phyloP scores from a whole-genome alignment of 1,284 basidiomycete genomes.

The Ceratobasidium sp. region DNA sequence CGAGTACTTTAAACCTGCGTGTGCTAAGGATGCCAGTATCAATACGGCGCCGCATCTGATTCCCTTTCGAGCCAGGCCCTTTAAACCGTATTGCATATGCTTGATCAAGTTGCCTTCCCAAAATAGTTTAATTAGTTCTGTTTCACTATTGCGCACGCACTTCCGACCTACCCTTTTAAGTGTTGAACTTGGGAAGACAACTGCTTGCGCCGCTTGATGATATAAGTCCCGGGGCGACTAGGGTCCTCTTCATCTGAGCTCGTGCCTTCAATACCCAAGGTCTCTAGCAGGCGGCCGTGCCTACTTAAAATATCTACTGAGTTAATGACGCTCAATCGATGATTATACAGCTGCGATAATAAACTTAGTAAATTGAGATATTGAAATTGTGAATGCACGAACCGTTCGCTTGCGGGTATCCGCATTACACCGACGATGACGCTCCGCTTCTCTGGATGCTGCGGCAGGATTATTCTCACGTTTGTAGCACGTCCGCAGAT shows the following conservation, averaged over 20 bases:
- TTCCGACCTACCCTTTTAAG: not conserved
- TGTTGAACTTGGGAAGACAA: not conserved
- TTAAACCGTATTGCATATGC: not conserved
- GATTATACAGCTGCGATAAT: not conserved
- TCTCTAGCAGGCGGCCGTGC: not conserved
- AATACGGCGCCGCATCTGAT: not conserved
- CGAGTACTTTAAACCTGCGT: not conserved
- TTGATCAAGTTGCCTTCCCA: not conserved
- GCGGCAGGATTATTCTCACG: not conserved
- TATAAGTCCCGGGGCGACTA: not conserved
- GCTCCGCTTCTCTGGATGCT: not conserved
- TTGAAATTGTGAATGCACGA: too few species aligned
- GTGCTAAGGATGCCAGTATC: not conserved
- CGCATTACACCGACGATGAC: not conserved
- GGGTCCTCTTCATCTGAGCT: constrained; percentile 6
- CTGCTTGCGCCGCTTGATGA: not conserved
- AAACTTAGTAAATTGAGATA: not conserved
- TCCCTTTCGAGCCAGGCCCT: not conserved
- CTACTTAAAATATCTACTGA: not conserved
- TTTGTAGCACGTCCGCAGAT: not conserved
- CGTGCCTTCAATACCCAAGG: not conserved
- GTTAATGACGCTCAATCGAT: not conserved
- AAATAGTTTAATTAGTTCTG: too few species aligned
- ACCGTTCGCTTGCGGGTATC: not conserved
- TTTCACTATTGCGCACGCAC: too few species aligned